These are phyloP conservation scores for Uronychia setigera DNA, from an alignment of 73 alveolate species.

Conservation along the genomic window DNA sequence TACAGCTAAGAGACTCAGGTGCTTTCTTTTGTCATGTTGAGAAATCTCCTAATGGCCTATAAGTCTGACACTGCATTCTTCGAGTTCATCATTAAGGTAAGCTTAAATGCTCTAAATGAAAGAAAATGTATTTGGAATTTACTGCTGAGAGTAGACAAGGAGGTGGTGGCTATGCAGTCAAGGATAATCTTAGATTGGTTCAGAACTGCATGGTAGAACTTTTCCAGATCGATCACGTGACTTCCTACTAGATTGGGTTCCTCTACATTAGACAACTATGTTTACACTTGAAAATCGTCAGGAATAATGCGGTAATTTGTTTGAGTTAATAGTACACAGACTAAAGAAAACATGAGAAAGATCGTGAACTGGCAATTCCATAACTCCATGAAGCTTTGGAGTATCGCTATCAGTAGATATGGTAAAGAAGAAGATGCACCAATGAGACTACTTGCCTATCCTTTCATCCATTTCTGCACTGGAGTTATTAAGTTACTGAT, in stretches of 20 bases:
- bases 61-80: conserved; percentile 28
- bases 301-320: conserved; percentile 31
- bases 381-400: conserved; percentile 32
- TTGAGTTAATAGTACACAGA: background rate
- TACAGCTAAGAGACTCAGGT: background rate
- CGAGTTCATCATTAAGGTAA: conserved; percentile 31
- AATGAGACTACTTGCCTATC: conserved; percentile 12
- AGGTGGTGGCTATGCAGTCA: conserved; percentile 43
- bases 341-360: conserved; percentile 35
- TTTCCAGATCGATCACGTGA: conserved; percentile 2
- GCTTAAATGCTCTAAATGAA: background rate
- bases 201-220: conserved; percentile 46
- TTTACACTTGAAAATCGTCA: conserved; percentile 33
- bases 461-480: conserved; percentile 30
- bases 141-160: conserved; percentile 29
- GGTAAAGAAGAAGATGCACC: conserved; percentile 5
- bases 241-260: conserved; percentile 39
- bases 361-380: conserved; percentile 36
- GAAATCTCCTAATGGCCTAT: conserved; percentile 10
- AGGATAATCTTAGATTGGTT: conserved; percentile 22
- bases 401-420: conserved; percentile 2
- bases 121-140: conserved; percentile 11
- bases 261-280: conserved; percentile 29
- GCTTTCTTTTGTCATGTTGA: background rate
- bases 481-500: conserved; percentile 22